phyloP scores from a whole-genome alignment of 257 asterid species.

The Solanum pennellii region DNA sequence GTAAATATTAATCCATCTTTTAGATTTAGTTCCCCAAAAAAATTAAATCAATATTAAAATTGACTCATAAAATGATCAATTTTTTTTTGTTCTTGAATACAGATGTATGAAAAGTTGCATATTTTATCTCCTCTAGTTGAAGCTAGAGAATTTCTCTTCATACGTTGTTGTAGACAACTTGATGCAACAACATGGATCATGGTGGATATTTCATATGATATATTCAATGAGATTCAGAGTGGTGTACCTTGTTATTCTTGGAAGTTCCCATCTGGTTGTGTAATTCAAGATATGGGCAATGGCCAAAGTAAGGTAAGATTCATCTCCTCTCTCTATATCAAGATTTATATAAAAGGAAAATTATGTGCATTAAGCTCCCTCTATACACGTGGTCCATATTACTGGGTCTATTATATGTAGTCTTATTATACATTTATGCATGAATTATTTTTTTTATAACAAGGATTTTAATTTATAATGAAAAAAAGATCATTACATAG shows the following conservation, averaged over 20 bases:
- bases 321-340: neutral
- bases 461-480: no score
- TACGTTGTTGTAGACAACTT: slow-evolving; percentile 46
- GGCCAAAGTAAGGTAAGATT: slow-evolving; percentile 49
- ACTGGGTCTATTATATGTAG: neutral
- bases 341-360: neutral
- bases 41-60: neutral
- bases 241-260: slow-evolving; percentile 29
- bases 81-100: neutral
- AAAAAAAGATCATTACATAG: no score
- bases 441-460: neutral
- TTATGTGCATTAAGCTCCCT: neutral
- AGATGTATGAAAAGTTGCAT: slow-evolving; percentile 65
- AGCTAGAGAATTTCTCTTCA: slow-evolving; percentile 51
- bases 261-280: slow-evolving; percentile 74
- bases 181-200: slow-evolving; percentile 41
- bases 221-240: slow-evolving; percentile 22
- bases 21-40: neutral
- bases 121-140: slow-evolving; percentile 64
- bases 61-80: neutral
- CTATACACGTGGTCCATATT: neutral
- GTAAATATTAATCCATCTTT: neutral
- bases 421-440: neutral
- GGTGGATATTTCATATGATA: slow-evolving; percentile 48
- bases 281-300: slow-evolving; percentile 43